Evolutionary conservation across 371 early-diverging fungal species (phyloP), one percentile per base, ranked within the genome.

Genomic region (Fennellomyces sp.): DNA sequence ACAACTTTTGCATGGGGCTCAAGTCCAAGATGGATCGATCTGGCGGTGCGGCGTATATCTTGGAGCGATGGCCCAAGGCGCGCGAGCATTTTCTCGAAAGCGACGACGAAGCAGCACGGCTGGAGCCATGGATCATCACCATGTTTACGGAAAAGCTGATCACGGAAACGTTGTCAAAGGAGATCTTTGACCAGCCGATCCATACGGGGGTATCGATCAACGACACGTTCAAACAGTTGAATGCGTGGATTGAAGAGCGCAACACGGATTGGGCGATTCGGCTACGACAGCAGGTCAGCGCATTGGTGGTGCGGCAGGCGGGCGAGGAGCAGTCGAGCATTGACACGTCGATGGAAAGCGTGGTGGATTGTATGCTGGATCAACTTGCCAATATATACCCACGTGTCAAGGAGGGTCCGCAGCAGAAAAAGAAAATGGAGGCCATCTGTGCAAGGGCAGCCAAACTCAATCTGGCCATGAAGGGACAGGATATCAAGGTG

Each of bases 151-250:
- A 78, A 41, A 78, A 75, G 35, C 66, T 73, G 17, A 56, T 75
- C 6, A 73, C 67, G 30, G 64, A 72, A 15, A 62, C 52, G 0
- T 36, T 78, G 17, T 29, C 68, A 15, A 26, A 52, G 3, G 53
- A 63, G 12, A 61, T 75, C 11, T 54, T 78, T 39, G 65, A 73
- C 49, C 69, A 70, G 5, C 78, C 78, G 30, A 65, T 78, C 45
- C 75, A 78, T 42, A 51, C 73, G 6, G 80, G 80, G 13, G 63
- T 80, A 3, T 70, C 71, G 3, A 63, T 80, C 39, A 80, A 80
- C 33, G 63, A 65, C 13, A 58, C 75, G 1, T 80, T 69, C 35
- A 36, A 69, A 47, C 64, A 65, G 21, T 35, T 80, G 17, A 63
- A 60, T 39, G 59, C 41, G 2, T 80, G 80, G 80, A 74, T 80